Evolutionary conservation across 2,329 filamentous ascomycete species (phyloP), one percentile per base, ranked within the genome.

Genomic region (Aspergillus fumigatus): DNA sequence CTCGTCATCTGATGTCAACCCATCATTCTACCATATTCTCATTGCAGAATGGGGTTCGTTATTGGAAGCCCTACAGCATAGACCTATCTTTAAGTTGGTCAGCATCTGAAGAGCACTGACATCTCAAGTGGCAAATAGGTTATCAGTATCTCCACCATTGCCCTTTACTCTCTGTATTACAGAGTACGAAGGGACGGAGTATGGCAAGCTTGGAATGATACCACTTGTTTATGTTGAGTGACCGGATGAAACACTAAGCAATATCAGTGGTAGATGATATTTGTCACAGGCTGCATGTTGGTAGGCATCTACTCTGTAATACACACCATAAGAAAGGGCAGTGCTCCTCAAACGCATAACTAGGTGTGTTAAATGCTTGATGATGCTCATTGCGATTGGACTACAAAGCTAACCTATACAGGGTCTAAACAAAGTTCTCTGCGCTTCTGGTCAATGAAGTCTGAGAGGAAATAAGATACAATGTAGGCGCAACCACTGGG

Each of bases 31-130:
- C 7, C 14, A 7, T 4, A n/a, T 38, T 38, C 32, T 38, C 32
- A 47, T 38, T 26, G 47, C 35, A 26, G 56, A 48, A 25, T 35
- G 27, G 43, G 26, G 8, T n/a, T 27, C 35, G 40, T 54, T 54
- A 56, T 58, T 61, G 56, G 54, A 59, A 55, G 56, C 58, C 55
- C 59, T 54, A 53, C 35, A 35, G 29, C 50, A 41, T 52, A 53
- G 53, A 10, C 47, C 55, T 41, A 26, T 51, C 51, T 51, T 51
- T 52, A 54, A 56, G n/a, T 54, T 23, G 35, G 27, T 49, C 32
- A 50, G 41, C n/a, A 45, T 45, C 17, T 23, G 19, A 45, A 45
- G 41, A 45, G 41, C 41, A 23, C 41, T 45, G 41, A 45, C 41
- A 23, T 45, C 2, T 11, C 8, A 45, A 23, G n/a, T 45, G 3